These are phyloP conservation scores for Pisolithus orientalis DNA, from an alignment of 768 basidiomycete genomes.

Conservation along the genomic window DNA sequence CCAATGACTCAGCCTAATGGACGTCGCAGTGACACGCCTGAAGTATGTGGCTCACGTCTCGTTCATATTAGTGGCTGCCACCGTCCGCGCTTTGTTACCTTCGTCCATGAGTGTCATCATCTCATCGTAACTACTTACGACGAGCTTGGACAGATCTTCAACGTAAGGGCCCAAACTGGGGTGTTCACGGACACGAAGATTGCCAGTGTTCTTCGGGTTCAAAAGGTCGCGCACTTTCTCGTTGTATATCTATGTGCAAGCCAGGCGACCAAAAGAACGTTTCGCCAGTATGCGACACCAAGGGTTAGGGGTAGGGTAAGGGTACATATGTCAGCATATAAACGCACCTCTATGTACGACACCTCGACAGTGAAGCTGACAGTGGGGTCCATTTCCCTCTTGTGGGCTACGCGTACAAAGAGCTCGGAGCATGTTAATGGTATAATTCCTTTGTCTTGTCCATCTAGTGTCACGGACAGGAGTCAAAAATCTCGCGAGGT, in stretches of 20 bases:
- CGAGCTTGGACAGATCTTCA: constrained; percentile 91
- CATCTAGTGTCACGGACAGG: constrained; percentile 47
- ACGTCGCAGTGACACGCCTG: background rate
- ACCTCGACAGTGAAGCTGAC: constrained; percentile 89
- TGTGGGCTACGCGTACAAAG: constrained; percentile 72
- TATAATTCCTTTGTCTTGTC: constrained; percentile 94
- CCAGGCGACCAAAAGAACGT: background rate
- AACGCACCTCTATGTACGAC: constrained; percentile 90
- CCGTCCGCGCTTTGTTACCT: constrained; percentile 96
- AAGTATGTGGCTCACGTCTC: constrained; percentile 66
- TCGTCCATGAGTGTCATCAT: constrained; percentile 99
- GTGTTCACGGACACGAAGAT: constrained; percentile 95
- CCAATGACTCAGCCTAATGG: background rate
- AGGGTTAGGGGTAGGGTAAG: background rate
- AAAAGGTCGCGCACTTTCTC: constrained; percentile 97
- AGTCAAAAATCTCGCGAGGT: constrained; percentile 4
- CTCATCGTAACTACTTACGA: constrained; percentile 86
- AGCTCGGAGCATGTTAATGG: constrained; percentile 92
- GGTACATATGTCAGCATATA: background rate
- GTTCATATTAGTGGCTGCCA: constrained; percentile 99
- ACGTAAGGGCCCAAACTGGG: constrained; percentile 97
- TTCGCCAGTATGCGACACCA: background rate
- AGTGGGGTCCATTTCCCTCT: constrained; percentile 58
- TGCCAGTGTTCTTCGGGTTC: constrained; percentile 95
- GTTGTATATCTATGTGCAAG: constrained; percentile 70